Conservation (phyloP, 2,329 filamentous ascomycete genomes). For the Ophiostoma australiae region DNA sequence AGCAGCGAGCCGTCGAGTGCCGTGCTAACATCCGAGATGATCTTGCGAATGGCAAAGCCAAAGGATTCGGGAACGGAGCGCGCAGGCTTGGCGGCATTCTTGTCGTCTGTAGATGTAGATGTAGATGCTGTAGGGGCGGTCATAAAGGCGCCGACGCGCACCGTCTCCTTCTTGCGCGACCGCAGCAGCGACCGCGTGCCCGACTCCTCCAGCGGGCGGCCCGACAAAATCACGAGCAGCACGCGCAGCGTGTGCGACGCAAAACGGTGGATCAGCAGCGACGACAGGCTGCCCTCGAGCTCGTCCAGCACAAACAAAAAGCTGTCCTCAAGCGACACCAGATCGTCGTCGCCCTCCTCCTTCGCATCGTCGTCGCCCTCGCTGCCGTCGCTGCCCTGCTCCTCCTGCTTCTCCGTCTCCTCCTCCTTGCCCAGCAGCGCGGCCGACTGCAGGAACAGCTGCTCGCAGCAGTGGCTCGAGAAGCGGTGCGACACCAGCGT, state of each 20-base stretch:
- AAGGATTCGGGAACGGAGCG: constrained; percentile 74
- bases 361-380: constrained; percentile 40
- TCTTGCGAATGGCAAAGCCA: constrained; percentile 68
- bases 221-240: constrained; percentile 77
- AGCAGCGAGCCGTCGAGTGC: constrained; percentile 75
- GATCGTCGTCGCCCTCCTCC: constrained; percentile 44
- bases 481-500: constrained; percentile 92
- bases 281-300: constrained; percentile 77
- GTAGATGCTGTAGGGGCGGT: constrained; percentile 37
- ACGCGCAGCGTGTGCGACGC: constrained; percentile 88
- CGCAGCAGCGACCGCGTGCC: constrained; percentile 71
- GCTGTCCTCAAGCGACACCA: constrained; percentile 72
- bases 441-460: constrained; percentile 79
- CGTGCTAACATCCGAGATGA: constrained; percentile 70
- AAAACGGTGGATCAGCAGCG: constrained; percentile 78
- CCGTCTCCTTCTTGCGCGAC: constrained; percentile 87
- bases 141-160: constrained; percentile 52
- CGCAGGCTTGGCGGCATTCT: not conserved
- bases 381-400: constrained; percentile 35
- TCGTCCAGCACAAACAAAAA: constrained; percentile 82
- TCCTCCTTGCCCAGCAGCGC: constrained; percentile 43
- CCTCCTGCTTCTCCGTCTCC: constrained; percentile 38
- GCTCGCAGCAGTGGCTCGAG: constrained; percentile 94
- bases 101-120: constrained; percentile 19
- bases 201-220: constrained; percentile 67